Evolutionary conservation across 2,329 filamentous ascomycete species (phyloP), one percentile per base, ranked within the genome.

Genomic region (Aphanocladium album): DNA sequence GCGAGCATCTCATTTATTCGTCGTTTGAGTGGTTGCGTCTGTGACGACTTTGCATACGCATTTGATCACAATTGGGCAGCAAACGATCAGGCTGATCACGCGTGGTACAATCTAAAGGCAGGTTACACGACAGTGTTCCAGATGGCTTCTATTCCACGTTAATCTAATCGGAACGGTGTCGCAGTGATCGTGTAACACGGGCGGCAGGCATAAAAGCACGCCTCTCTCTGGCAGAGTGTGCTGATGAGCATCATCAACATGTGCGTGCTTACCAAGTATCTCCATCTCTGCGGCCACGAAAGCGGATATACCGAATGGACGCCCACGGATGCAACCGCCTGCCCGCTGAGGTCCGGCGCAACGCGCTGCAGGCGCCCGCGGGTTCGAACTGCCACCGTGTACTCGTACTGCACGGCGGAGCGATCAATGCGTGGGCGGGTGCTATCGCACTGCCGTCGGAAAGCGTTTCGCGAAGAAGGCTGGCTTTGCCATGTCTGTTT

Each of bases 211-310:
- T 55, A 45, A 45, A 55, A 16, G n/a, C 23, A 21, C 12, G 11
- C 8, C 5, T 8, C 3, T 35, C 7, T 17, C 41, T 53, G 50
- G 21, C 21, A 23, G 19, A 2, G 12, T 7, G n/a, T 50, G 23
- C 19, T 5, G 6, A 27, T 1, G 14, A 35, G 21, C 25, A 14
- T 19, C 19, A 41, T 16, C 50, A 53, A 39, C 33, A 57, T 58
- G 56, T 58, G 56, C 37, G 35, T 43, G 17, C n/a, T 35, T 41
- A 58, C 23, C 2, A 23, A 51, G 7, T 41, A 43, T 11, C 11
- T 58, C 21, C 56, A 50, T n/a, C 56, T 58, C 46, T 58, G 56
- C 23, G 56, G 46, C 4, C 56, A 58, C 17, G 12, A 11, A 5
- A 58, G 6, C 25, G 56, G 56, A 2, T 1, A 33, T 14, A 21